A percentile compares a stretch with the other conserved stretches of the same genome.
These are phyloP conservation scores for Dacryopinax spathularia DNA, from an alignment of 768 basidiomycete species.

Conservation along the genomic window DNA sequence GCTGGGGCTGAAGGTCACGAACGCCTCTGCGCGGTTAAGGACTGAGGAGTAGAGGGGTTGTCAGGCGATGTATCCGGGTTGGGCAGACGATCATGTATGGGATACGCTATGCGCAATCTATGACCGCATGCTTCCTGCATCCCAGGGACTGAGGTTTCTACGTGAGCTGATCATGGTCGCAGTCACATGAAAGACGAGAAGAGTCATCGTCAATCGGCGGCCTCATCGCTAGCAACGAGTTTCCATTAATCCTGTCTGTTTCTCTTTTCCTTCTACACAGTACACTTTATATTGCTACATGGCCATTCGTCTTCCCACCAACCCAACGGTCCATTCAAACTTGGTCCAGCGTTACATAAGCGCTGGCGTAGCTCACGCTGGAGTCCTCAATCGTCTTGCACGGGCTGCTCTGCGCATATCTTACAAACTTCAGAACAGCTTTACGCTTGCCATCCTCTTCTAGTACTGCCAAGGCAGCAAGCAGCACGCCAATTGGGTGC, in stretches of 20 bases:
- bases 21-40: slow-evolving; percentile 81
- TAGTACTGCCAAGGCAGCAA: slow-evolving; percentile 56
- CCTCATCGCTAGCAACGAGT: too few relatives aligned
- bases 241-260: background rate
- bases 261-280: background rate
- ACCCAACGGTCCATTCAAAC: background rate
- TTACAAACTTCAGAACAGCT: slow-evolving; percentile 54
- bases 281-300: background rate
- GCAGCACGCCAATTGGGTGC: slow-evolving; percentile 84
- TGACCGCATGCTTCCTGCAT: background rate
- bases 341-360: slow-evolving; percentile 34
- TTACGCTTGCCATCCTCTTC: slow-evolving; percentile 28
- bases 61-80: slow-evolving; percentile 4
- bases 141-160: too few relatives aligned
- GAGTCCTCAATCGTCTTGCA: slow-evolving; percentile 57
- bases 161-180: too few relatives aligned
- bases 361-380: slow-evolving; percentile 96
- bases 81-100: background rate
- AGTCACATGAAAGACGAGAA: too few relatives aligned
- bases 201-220: too few relatives aligned
- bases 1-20: slow-evolving; percentile 85
- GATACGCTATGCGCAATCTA: slow-evolving; percentile 3
- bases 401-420: slow-evolving; percentile 84
- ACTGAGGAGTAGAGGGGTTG: slow-evolving; percentile 56
- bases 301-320: background rate